These are phyloP conservation scores for Cercospora sojina DNA, from an alignment of 2,329 filamentous ascomycete genomes.

Conservation along the genomic window DNA sequence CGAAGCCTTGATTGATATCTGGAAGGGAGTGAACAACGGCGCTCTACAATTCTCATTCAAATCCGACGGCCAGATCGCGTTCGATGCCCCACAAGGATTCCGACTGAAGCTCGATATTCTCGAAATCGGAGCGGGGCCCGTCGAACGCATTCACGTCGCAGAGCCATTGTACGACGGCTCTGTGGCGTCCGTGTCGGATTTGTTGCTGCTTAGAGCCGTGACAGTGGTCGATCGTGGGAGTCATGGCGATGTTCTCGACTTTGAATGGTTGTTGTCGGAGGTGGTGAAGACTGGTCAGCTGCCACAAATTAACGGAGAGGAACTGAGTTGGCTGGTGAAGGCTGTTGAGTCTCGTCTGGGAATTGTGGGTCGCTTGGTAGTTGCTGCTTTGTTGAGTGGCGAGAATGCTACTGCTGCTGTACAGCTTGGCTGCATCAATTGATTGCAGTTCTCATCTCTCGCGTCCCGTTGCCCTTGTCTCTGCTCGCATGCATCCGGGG, in stretches of 20 bases:
- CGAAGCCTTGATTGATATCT: neutral
- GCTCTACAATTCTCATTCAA: constrained; percentile 9
- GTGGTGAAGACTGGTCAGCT: neutral
- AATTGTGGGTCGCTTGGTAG: neutral
- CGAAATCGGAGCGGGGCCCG: constrained; percentile 11
- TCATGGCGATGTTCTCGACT: constrained; percentile 23
- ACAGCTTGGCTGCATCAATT: neutral
- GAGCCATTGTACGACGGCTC: constrained; percentile 20
- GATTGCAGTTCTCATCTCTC: no score
- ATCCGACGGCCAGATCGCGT: constrained; percentile 26
- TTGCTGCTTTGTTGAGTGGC: neutral
- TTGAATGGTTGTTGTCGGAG: constrained; percentile 19
- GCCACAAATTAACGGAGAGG: neutral
- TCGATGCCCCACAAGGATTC: constrained; percentile 27
- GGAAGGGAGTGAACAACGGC: constrained; percentile 7
- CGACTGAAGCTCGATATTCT: constrained; percentile 23
- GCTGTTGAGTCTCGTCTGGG: neutral
- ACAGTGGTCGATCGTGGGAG: constrained; percentile 25
- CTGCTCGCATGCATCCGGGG: neutral
- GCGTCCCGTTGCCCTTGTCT: neutral
- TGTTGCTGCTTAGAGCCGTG: constrained; percentile 20
- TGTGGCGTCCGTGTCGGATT: constrained; percentile 23
- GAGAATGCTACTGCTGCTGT: neutral
- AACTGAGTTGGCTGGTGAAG: neutral
- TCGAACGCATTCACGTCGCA: constrained; percentile 20